phyloP scores from a whole-genome alignment of 257 asterid species.

The Fraxinus excelsior region DNA sequence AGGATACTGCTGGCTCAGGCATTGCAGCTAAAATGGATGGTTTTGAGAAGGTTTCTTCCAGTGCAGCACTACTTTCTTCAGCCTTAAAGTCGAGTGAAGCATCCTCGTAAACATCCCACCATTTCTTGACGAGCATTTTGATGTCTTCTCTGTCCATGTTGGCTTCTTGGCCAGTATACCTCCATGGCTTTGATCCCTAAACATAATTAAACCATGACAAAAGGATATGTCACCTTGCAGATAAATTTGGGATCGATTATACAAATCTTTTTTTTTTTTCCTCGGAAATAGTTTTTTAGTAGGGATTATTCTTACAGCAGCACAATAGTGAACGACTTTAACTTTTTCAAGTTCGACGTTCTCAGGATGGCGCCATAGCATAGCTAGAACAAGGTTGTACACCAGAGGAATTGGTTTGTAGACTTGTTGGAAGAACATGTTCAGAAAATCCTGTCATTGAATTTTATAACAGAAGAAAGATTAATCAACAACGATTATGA shows the following conservation, averaged over 20 bases:
- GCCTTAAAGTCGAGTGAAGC: constrained; percentile 56
- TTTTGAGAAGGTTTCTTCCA: constrained; percentile 44
- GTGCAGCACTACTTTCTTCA: constrained; percentile 27
- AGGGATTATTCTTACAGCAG: constrained; percentile 47
- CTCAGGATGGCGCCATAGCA: constrained; percentile 79
- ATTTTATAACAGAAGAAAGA: not conserved
- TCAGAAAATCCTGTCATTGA: constrained; percentile 59
- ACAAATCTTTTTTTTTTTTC: not conserved
- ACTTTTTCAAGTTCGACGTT: constrained; percentile 52
- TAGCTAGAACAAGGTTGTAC: constrained; percentile 69
- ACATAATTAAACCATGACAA: not conserved
- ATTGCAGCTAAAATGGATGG: constrained; percentile 45
- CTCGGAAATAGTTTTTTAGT: not conserved
- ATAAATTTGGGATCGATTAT: not conserved
- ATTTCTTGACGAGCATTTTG: constrained; percentile 57
- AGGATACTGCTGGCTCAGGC: constrained; percentile 57
- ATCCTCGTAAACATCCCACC: constrained; percentile 69
- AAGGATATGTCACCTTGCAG: not conserved
- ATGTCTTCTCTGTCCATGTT: constrained; percentile 74
- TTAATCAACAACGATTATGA: not conserved
- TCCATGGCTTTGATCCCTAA: constrained; percentile 74
- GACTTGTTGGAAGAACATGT: constrained; percentile 53
- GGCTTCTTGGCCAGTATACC: constrained; percentile 58
- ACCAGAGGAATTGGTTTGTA: constrained; percentile 61
- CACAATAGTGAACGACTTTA: constrained; percentile 75